Percentiles rank a stretch among this genome's conserved stretches.
Evolutionary conservation across 2,329 filamentous ascomycete species (phyloP).

Genomic region (Xylaria sp.): DNA sequence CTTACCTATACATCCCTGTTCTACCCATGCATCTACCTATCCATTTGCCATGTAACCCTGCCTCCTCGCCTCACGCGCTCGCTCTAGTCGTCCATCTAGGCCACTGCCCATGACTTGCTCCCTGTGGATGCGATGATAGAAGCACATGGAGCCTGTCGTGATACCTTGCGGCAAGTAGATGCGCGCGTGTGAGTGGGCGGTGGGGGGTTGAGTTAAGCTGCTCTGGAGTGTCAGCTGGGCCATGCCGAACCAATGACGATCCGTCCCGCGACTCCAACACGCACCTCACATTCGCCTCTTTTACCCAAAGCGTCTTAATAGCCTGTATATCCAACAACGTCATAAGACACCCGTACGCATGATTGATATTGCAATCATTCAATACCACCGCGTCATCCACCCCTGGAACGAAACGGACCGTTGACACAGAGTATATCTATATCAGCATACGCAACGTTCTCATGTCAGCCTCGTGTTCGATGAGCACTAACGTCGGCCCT

Average conservation of each 20-base stretch:
- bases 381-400: too few relatives aligned
- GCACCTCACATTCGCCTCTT: background rate
- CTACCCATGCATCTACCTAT: background rate
- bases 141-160: background rate
- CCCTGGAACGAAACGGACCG: too few relatives aligned
- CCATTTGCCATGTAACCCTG: background rate
- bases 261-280: slow-evolving; percentile 17
- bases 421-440: background rate
- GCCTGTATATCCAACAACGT: background rate
- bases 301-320: background rate
- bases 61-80: too few relatives aligned
- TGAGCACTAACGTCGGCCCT: too few relatives aligned
- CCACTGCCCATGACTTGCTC: background rate
- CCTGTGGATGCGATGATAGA: background rate
- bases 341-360: background rate
- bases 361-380: too few relatives aligned
- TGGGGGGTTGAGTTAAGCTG: slow-evolving; percentile 9
- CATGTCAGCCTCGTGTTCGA: too few relatives aligned
- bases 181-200: background rate
- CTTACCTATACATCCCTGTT: background rate
- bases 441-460: too few relatives aligned
- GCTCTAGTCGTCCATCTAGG: background rate
- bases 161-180: background rate
- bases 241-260: slow-evolving; percentile 45
- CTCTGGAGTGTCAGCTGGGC: slow-evolving; percentile 46